phyloP scores from a whole-genome alignment of 192 early-diverging fungal genomes.

The Dispira parvispora region DNA sequence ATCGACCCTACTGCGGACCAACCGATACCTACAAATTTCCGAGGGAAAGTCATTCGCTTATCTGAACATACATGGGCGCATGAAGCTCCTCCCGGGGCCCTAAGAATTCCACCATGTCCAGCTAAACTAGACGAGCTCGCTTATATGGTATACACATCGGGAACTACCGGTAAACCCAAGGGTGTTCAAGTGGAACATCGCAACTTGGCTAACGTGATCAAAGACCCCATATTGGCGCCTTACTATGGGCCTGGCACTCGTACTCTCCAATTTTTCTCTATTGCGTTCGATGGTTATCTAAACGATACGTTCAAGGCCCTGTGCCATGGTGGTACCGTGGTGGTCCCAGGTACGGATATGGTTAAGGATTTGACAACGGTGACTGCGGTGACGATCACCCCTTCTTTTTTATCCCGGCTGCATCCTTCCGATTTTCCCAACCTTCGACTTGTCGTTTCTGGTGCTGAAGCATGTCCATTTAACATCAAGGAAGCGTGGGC shows the following conservation, averaged over 20 bases:
- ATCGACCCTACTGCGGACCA: too few relatives aligned
- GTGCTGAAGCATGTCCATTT: background rate
- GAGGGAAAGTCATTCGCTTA: too few relatives aligned
- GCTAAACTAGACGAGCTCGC: background rate
- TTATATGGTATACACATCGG: conserved; percentile 3
- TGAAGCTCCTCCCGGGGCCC: too few relatives aligned
- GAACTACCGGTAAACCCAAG: conserved; percentile 6
- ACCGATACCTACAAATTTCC: too few relatives aligned
- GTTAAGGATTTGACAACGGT: background rate
- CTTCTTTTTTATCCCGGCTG: background rate
- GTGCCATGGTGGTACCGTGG: background rate
- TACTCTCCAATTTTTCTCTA: background rate
- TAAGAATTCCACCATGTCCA: too few relatives aligned
- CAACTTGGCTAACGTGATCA: background rate
- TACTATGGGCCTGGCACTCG: background rate
- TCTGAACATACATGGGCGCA: too few relatives aligned
- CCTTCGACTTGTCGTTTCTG: background rate
- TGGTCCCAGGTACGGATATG: background rate
- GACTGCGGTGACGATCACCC: background rate
- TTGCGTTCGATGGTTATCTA: conserved; percentile 6
- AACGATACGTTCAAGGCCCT: background rate
- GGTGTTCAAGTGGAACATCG: background rate
- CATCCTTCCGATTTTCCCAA: background rate
- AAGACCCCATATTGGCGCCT: background rate
- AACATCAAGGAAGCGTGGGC: background rate